These are phyloP conservation scores for Backusella parvicylindrica DNA, from an alignment of 192 early-diverging fungal genomes.

Conservation along the genomic window DNA sequence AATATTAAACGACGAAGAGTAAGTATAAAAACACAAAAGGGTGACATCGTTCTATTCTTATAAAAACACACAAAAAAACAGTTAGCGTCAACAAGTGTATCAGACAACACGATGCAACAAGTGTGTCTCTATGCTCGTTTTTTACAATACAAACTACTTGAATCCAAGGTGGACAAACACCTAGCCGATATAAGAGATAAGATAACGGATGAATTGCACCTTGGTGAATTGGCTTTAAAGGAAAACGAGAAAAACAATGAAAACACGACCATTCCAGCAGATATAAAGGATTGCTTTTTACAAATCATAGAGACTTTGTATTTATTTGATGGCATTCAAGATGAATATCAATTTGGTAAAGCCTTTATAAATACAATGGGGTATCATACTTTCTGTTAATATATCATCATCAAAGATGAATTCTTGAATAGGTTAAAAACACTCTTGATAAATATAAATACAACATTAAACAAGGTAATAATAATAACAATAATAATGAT, in stretches of 20 bases:
- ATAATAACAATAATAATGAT: no score
- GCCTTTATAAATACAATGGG: no score
- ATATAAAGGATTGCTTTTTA: background rate
- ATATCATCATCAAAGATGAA: background rate
- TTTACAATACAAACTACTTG: background rate
- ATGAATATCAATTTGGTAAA: slow-evolving; percentile 1
- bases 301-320: background rate
- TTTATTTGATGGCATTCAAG: background rate
- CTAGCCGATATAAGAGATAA: background rate
- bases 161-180: background rate
- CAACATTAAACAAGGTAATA: background rate
- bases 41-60: no score
- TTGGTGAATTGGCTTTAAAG: background rate
- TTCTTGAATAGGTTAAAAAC: background rate
- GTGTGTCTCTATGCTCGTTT: background rate
- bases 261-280: background rate
- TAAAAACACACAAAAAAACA: background rate
- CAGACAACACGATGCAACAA: background rate
- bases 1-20: background rate
- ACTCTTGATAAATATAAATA: background rate
- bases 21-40: background rate
- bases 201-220: background rate
- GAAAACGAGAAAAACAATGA: background rate
- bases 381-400: no score
- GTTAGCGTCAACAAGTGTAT: background rate